Percentiles rank a stretch among this genome's conserved stretches.
Conservation (phyloP, 192 early-diverging fungal genomes). For the Backusella westeae region DNA sequence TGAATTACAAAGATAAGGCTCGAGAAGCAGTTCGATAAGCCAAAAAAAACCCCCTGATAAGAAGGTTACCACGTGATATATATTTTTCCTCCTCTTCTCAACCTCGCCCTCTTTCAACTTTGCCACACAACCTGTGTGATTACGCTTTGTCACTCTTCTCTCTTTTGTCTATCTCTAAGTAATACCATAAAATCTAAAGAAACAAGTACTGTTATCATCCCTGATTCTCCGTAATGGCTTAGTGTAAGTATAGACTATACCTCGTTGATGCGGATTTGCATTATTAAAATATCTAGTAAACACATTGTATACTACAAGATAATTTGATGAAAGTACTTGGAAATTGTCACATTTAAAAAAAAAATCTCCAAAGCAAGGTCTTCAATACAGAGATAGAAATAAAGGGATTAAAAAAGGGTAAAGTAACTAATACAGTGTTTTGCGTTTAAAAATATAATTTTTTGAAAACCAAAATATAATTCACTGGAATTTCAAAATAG, state of each 20-base stretch:
- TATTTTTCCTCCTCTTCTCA: not conserved
- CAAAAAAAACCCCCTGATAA: not conserved
- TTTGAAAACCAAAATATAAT: too few relatives aligned
- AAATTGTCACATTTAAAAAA: not conserved
- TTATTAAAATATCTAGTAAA: not conserved
- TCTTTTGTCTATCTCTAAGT: not conserved
- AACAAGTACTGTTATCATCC: not conserved
- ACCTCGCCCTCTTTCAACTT: not conserved
- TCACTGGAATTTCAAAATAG: too few relatives aligned
- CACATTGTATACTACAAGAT: too few relatives aligned
- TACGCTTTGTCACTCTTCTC: not conserved
- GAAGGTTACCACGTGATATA: not conserved
- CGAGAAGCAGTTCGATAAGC: not conserved
- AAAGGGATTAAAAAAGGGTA: too few relatives aligned
- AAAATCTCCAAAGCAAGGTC: not conserved
- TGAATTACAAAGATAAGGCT: not conserved
- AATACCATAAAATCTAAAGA: not conserved
- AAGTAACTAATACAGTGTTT: too few relatives aligned
- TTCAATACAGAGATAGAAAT: not conserved
- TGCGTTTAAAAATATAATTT: too few relatives aligned
- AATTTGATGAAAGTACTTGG: too few relatives aligned
- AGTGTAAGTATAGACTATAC: not conserved
- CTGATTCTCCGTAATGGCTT: not conserved
- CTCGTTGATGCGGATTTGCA: not conserved
- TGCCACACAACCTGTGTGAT: not conserved